Evolutionary conservation across 2,329 filamentous ascomycete genomes (phyloP), one percentile per base, ranked within the genome.

Genomic region (Trichothecium sympodiale): DNA sequence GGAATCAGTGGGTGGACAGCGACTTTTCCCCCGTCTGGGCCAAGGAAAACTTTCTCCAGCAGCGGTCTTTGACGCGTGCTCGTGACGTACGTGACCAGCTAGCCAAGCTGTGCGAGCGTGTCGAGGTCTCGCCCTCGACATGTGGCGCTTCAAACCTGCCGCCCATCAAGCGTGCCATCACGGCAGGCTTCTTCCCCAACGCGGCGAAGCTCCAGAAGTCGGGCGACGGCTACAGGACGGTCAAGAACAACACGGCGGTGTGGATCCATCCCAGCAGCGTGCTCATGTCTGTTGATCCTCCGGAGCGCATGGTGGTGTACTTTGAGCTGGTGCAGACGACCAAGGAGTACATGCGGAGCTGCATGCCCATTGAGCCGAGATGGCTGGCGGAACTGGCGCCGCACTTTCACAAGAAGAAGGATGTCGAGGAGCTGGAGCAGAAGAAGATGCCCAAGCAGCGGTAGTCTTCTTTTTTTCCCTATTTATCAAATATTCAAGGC

Each of bases 61-160:
- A 94, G 55, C 77, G 88, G 13, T 83, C 80, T n/a, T 69, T 98
- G 3, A 91, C 81, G 0, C 77, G 91, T 1, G 89, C 87, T 0
- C 77, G 89, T 20, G 88, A 96, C 49, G 86, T 98, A 3, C 78
- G 88, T 34, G 91, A 96, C 43, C 91, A 98, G 55, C 73, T 98
- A 1, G 77, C 80, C 35, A 89, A 93, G 49, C 74, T 98, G 17
- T 95, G 89, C 59, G 91, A 98, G 47, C 79, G 88, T 4, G 86
- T 96, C 17, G 91, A 95, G 57, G 83, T 96, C 5, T 69, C 74
- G 0, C 73, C 76, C 3, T 82, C 78, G 2, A 74, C 73, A 10
- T 77, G 71, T 43, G 86, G 86, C 4, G 67, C 77, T 2, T 68
- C 65, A 34, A 87, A 95, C 54, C 59, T 86, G 14, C 46, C 42